A percentile compares a stretch with the other conserved stretches of the same genome.
Conservation (phyloP, 2,329 filamentous ascomycete species). For the Aspergillus aculeatus region DNA sequence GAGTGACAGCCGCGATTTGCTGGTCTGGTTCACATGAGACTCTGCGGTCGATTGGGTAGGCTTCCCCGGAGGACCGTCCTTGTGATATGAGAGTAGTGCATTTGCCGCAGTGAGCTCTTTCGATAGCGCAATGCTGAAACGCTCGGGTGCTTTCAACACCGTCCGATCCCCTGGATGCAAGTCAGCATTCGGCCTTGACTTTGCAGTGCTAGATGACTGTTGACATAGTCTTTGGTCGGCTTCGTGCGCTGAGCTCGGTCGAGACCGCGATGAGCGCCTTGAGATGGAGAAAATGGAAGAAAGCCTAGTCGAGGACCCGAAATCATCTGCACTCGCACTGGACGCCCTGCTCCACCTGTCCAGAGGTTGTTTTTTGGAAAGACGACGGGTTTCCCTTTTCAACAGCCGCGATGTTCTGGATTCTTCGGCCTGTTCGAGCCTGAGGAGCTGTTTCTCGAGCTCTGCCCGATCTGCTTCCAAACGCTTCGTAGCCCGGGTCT, state of each 20-base stretch:
- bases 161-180: slow-evolving; percentile 16
- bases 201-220: not conserved
- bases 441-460: slow-evolving; percentile 22
- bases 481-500: slow-evolving; percentile 31
- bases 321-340: slow-evolving; percentile 29
- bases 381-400: slow-evolving; percentile 29
- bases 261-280: slow-evolving; percentile 28
- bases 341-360: slow-evolving; percentile 31
- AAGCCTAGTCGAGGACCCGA: slow-evolving; percentile 24
- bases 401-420: slow-evolving; percentile 12
- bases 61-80: slow-evolving; percentile 3
- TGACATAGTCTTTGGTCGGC: slow-evolving; percentile 14
- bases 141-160: slow-evolving; percentile 28
- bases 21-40: slow-evolving; percentile 1
- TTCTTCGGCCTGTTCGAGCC: slow-evolving; percentile 26
- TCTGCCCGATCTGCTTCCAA: slow-evolving; percentile 35
- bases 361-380: slow-evolving; percentile 37
- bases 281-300: slow-evolving; percentile 30
- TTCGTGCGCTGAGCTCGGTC: slow-evolving; percentile 26
- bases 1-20: not conserved
- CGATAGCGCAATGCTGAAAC: slow-evolving; percentile 32
- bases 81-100: slow-evolving; percentile 14
- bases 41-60: slow-evolving; percentile 20
- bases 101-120: slow-evolving; percentile 28
- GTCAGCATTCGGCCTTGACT: slow-evolving; percentile 6